Base-by-base conservation (phyloP, 495 filamentous ascomycete species). In the Cudoniella acicularis region DNA sequence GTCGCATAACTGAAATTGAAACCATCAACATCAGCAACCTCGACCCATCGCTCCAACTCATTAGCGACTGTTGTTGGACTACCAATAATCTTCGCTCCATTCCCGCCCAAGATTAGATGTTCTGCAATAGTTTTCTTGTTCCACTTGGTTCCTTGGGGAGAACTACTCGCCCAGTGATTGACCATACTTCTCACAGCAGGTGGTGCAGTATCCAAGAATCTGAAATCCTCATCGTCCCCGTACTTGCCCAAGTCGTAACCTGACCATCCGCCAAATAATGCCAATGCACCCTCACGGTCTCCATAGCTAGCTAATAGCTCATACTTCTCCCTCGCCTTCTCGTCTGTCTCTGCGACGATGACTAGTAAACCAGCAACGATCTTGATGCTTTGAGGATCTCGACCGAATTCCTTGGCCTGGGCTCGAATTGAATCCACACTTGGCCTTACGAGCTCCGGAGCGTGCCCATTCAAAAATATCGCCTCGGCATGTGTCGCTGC, bases 11-110 rank as follows among this genome's bases (percentile, higher is more conserved):
- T 57, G 21, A 79, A 69, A 53, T 87, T 87, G 64, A 86, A 87
- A 25, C 83, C 85, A 69, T 88, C 84, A n/a, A 88, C 72, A 67
- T 85, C 83, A 0, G 79, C 83, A 58, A 86, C 83, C 21, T 73
- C 56, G 1, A 84, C 72, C 85, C 85, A 87, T 3, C 72, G 70
- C 69, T 88, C 83, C 74, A 88, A 70, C 20, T 78, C 71, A 65
- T 87, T 82, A 0, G 83, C 84, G 21, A 88, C 82, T 22, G 81
- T 82, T 46, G 66, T 62, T 1, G 84, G 69, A 3, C 78, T 85
- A 0, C 83, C 84, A 13, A 87, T 77, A 0, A 73, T 68, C 0
- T 80, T 81, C 0, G 80, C 76, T 0, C 83, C 83, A 16, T 75
- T 65, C 0, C 85, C 84, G 18, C 86, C 84, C 26, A 87, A 73